Evolutionary conservation across 148 eudicot species (phyloP).

Genomic region (Rhododendron griersonianum): DNA sequence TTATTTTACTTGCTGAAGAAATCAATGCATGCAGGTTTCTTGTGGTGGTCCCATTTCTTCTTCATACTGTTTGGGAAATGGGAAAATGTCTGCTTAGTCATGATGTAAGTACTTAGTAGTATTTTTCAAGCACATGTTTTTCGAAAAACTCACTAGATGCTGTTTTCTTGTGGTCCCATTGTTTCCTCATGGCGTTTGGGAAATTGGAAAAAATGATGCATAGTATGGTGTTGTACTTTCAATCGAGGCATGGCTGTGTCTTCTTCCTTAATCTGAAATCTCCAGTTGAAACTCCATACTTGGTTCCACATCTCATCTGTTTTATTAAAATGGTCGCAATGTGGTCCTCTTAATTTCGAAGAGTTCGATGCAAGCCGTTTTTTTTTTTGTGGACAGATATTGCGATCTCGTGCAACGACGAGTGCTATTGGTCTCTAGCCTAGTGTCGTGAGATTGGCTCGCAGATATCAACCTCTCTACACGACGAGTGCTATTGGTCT

Average conservation of each 20-base stretch:
- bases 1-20: not conserved
- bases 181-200: not conserved
- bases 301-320: not conserved
- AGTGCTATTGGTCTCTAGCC: not conserved
- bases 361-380: not conserved
- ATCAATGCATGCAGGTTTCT: not conserved
- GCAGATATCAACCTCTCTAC: not conserved
- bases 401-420: not conserved
- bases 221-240: not conserved
- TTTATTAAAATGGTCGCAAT: not conserved
- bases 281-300: conserved; percentile 1
- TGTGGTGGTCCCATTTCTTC: conserved; percentile 15
- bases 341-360: not conserved
- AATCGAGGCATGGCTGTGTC: not conserved
- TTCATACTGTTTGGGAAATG: not conserved
- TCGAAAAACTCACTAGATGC: not conserved
- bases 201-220: conserved; percentile 9
- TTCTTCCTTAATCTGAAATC: not conserved
- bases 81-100: not conserved
- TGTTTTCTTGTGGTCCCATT: not conserved
- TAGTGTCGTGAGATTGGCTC: not conserved
- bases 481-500: not conserved
- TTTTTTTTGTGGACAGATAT: not conserved
- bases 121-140: not conserved
- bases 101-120: not conserved